Evolutionary conservation across 768 basidiomycete genomes (phyloP), one percentile per base, ranked within the genome.

Genomic region (Boletus rex-veris): DNA sequence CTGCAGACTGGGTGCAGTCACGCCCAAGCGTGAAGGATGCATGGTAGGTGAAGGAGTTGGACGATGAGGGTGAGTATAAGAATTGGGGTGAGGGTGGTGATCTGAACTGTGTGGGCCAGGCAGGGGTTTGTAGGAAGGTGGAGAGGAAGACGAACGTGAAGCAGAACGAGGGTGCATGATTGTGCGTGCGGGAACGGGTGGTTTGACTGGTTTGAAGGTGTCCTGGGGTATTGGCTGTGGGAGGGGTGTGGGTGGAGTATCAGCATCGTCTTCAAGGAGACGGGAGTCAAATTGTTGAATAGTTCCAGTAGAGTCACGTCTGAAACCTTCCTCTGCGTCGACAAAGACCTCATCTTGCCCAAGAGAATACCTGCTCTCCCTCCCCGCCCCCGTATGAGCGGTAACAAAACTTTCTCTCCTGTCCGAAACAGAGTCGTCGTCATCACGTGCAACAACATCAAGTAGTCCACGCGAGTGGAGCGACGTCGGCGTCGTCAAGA

Each of bases 401-500:
- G 82, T 82, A 14, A 82, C 74, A 52, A 82, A 84, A 55, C 82
- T 84, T 24, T 80, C 82, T 4, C 80, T 79, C 52, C 79, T 78
- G 21, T 80, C 67, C 1, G 81, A 81, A 39, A 74, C 74, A 15
- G 68, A 66, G 45, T 80, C 79, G 11, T 72, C 73, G 5, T 28
- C 28, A 8, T 72, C 70, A 14, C 64, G 68, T n/a, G 60, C 61
- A 12, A 63, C 63, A 26, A 59, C 30, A 45, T 70, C 68, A 9
- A 59, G 55, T 3, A 64, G 24, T 33, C 59, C 60, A 43, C 56
- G 68, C 21, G 60, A 59, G 41, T 56, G 50, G 31, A 59, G 52
- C 19, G 70, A 60, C 8, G 66, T 70, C 16, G 66, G 67, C 1
- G 68, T 70, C 15, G 60, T 55, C 45, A 64, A 48, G 47, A 73